Evolutionary conservation across 2,329 filamentous ascomycete species (phyloP), one percentile per base, ranked within the genome.

Genomic region (Hymenoscyphus fraxineus): DNA sequence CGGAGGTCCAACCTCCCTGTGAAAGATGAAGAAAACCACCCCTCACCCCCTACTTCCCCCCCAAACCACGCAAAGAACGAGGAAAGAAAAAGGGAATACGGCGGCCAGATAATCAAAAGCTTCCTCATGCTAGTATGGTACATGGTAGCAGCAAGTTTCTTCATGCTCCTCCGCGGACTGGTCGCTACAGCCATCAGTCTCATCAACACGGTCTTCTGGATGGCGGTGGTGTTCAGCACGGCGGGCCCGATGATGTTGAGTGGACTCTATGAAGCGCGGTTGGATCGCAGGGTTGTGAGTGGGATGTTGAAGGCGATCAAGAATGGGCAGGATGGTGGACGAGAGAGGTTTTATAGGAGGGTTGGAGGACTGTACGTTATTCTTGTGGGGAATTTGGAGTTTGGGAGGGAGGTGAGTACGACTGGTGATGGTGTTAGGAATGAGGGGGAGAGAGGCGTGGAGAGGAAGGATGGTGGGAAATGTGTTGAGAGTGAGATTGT

Each of bases 211-310:
- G 35, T 66, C 10, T 47, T 65, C 27, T 68, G 66, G 66, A 40
- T 66, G 3, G 57, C 62, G 15, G 27, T 65, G 12, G 61, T 62
- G 3, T 68, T 68, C 41, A 59, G 60, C 5, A 54, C 60, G 12
- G 62, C 66, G 16, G 63, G 60, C 5, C 66, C 64, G 6, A 66
- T 68, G 64, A 66, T 65, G 6, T n/a, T 68, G 27, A 66, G 66
- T 57, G 66, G 64, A 12, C 51, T 68, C 10, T 66, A 65, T 39
- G 65, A 68, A 54, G 66, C 66, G 13, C 60, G 61, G 12, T 41
- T 65, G 6, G 66, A 68, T 57, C 51, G 61, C 35, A 55, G 57
- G n/a, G 35, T 66, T 62, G n/a, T 60, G 10, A 40, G 44, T 31
- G 27, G 27, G 15, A 56, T 66, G 40, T 56, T 38, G 32, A 39